Evolutionary conservation across 1,139 yeast species (phyloP).

Genomic region (Hemisphaericaspora xylanilytica): DNA sequence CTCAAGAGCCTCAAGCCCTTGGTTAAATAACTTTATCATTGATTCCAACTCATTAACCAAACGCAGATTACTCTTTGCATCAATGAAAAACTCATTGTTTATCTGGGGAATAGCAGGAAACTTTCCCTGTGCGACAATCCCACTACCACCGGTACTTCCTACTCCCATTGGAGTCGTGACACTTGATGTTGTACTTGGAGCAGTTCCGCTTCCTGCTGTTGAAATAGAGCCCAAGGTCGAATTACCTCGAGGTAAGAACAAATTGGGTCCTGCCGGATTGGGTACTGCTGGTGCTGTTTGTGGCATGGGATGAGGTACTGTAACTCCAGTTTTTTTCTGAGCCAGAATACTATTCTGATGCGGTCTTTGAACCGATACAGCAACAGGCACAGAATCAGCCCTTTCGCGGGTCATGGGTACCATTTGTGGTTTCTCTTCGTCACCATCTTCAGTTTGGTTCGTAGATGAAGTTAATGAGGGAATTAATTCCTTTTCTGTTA

Average conservation of each 20-base stretch:
- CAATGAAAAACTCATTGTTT: slow-evolving; percentile 40
- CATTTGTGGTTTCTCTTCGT: slow-evolving; percentile 10
- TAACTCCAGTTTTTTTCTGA: slow-evolving; percentile 13
- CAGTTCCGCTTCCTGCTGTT: background rate
- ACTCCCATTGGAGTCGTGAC: background rate
- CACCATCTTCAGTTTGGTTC: slow-evolving; percentile 11
- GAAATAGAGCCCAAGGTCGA: slow-evolving; percentile 16
- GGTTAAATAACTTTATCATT: slow-evolving; percentile 39
- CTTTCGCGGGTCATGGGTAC: background rate
- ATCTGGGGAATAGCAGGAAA: slow-evolving; percentile 42
- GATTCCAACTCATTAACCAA: slow-evolving; percentile 38
- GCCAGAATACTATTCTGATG: slow-evolving; percentile 15
- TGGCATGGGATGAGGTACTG: slow-evolving; percentile 5
- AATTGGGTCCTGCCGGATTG: slow-evolving; percentile 12
- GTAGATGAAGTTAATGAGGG: slow-evolving; percentile 14
- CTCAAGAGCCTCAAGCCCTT: slow-evolving; percentile 44
- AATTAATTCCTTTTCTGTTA: slow-evolving; percentile 52
- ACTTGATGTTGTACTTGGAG: slow-evolving; percentile 1
- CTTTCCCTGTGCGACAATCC: slow-evolving; percentile 12
- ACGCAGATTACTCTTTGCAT: slow-evolving; percentile 32
- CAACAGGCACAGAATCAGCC: slow-evolving; percentile 1
- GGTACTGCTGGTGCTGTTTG: slow-evolving; percentile 12
- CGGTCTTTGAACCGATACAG: slow-evolving; percentile 5
- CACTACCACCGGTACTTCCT: background rate
- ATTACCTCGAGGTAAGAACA: slow-evolving; percentile 18